These are phyloP conservation scores for Berberis vulgaris DNA, from an alignment of 164 flowering plant genomes.

Conservation along the genomic window DNA sequence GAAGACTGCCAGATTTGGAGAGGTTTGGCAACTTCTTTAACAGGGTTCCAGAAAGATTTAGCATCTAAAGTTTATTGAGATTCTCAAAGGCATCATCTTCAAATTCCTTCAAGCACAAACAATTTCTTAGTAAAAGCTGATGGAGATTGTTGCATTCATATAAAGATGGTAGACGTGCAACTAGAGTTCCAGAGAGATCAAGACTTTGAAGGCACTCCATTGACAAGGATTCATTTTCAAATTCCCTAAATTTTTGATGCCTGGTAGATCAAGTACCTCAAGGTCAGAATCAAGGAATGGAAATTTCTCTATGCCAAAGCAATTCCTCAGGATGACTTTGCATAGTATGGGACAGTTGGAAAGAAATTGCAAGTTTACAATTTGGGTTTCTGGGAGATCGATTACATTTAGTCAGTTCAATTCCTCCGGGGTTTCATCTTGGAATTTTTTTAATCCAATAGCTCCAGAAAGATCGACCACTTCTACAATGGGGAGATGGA, in stretches of 20 bases:
- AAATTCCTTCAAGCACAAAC: not conserved
- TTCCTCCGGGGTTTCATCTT: not conserved
- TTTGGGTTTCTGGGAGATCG: not conserved
- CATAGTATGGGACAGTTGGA: not conserved
- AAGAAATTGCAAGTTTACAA: not conserved
- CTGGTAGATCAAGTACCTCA: not conserved
- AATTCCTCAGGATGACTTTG: not conserved
- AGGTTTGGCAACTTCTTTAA: not conserved
- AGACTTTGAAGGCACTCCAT: not conserved
- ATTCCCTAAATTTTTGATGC: not conserved
- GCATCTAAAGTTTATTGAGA: slow-evolving; percentile 7
- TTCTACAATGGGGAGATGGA: not conserved
- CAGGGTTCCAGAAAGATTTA: slow-evolving; percentile 12
- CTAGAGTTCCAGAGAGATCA: not conserved
- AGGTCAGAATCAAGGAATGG: not conserved
- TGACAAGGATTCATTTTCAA: not conserved
- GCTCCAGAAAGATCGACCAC: slow-evolving; percentile 2
- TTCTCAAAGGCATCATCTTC: not conserved
- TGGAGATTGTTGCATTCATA: too few species aligned
- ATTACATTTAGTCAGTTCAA: not conserved
- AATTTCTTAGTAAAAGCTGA: not conserved
- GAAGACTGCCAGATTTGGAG: not conserved
- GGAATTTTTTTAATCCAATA: not conserved
- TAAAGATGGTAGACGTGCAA: not conserved
- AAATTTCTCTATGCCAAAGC: not conserved